Conservation (phyloP, 768 basidiomycete genomes). For the Pholiota microspora region DNA sequence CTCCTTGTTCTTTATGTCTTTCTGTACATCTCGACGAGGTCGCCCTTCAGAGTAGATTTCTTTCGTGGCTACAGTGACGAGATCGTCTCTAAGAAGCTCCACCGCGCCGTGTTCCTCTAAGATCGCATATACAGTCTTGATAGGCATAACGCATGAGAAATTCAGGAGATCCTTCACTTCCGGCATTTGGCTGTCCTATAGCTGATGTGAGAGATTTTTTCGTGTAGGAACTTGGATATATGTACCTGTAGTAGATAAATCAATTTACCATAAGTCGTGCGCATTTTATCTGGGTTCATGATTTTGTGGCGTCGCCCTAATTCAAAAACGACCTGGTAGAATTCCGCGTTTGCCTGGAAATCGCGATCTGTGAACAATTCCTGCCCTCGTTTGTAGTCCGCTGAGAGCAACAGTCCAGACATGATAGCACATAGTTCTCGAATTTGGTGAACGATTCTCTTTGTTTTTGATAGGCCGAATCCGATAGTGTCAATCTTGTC, state of each 20-base stretch:
- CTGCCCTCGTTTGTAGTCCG: conserved; percentile 88
- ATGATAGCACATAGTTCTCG: conserved; percentile 86
- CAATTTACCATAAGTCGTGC: conserved; percentile 84
- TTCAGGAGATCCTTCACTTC: conserved; percentile 78
- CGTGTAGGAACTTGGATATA: background rate
- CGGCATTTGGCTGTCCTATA: conserved; percentile 78
- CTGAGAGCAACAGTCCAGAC: conserved; percentile 77
- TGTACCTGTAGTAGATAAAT: conserved; percentile 78
- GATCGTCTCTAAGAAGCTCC: conserved; percentile 73
- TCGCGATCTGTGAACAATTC: conserved; percentile 81
- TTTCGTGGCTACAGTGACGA: conserved; percentile 73
- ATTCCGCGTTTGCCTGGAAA: conserved; percentile 75
- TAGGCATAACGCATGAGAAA: conserved; percentile 77
- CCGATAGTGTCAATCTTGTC: conserved; percentile 86
- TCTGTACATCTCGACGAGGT: conserved; percentile 74
- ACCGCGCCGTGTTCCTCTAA: conserved; percentile 64
- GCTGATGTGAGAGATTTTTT: conserved; percentile 9
- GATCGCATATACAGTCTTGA: conserved; percentile 69
- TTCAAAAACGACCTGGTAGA: conserved; percentile 80
- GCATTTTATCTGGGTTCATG: conserved; percentile 92
- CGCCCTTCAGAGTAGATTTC: conserved; percentile 79
- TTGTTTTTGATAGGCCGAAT: conserved; percentile 78
- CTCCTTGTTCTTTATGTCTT: conserved; percentile 82
- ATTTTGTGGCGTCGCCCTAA: conserved; percentile 85
- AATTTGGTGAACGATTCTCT: conserved; percentile 84